Base-by-base conservation (phyloP, 1,139 yeast species). In the Taphrina pruni region DNA sequence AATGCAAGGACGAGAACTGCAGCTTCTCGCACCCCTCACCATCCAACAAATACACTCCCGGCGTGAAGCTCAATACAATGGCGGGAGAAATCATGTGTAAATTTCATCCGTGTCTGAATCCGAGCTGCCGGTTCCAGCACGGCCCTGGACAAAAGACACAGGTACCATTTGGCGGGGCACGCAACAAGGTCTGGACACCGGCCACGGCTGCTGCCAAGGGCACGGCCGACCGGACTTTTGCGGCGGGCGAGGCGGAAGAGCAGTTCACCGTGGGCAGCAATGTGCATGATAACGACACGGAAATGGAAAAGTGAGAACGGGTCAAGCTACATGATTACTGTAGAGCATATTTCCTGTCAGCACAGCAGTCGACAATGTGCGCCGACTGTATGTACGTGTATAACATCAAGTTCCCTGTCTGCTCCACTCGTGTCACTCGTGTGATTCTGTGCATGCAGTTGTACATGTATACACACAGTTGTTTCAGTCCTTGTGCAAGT, bases 101-200 rank as follows among this genome's bases (percentile, higher is more conserved):
- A 46, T 64, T 64, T 39, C 35, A 32, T 14, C 67, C 67, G 1
- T 64, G 67, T 36, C 46, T 64, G 36, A 64, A 64, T 55, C 67
- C 67, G 14, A 48, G n/a, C 21, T 64, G 67, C 21, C 60, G 67
- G 1, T 64, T 64, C 55, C 54, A 56, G 56, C 67, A 64, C 46
- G 61, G 52, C 8, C 61, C 67, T 12, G 61, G 61, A n/a, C 67
- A 64, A 26, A 45, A 41, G 46, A 20, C 61, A 21, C 60, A 41
- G 20, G 17, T 39, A 6, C n/a, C 65, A 12, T 46, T 64, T n/a
- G 67, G 67, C 20, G 50, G 48, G 3, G 60, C 51, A 32, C 46
- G 67, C n/a, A 64, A 64, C 48, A 64, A 64, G 43, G 67, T 64
- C 21, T 64, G 67, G 67, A 64, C 67, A 38, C 61, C 67, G 35